phyloP scores from a whole-genome alignment of 1,284 basidiomycete species.

The Blastosporella zonata region DNA sequence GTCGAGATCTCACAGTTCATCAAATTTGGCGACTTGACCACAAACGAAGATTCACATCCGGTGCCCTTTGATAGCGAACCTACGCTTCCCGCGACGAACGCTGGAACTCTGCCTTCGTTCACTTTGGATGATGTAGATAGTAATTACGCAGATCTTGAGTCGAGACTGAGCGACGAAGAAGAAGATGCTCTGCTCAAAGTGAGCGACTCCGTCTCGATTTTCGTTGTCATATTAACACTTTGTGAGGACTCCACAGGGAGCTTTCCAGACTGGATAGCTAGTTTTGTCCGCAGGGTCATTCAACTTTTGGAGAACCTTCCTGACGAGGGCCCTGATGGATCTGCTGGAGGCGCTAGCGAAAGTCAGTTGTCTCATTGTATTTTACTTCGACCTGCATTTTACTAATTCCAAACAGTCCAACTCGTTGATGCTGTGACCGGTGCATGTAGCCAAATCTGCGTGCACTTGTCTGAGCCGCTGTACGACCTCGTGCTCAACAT shows the following conservation, averaged over 20 bases:
- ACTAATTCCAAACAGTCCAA: slow-evolving; percentile 42
- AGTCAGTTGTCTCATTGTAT: slow-evolving; percentile 31
- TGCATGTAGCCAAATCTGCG: slow-evolving; percentile 76
- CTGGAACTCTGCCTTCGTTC: slow-evolving; percentile 33
- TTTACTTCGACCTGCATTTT: not conserved
- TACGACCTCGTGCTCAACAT: slow-evolving; percentile 83
- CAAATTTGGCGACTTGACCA: slow-evolving; percentile 74
- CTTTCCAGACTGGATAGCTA: slow-evolving; percentile 81
- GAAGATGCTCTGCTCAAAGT: slow-evolving; percentile 59
- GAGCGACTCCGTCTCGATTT: not conserved
- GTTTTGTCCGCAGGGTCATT: slow-evolving; percentile 80
- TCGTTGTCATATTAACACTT: not conserved
- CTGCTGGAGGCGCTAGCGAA: slow-evolving; percentile 59
- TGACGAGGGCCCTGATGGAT: slow-evolving; percentile 67
- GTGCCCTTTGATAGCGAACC: slow-evolving; percentile 31
- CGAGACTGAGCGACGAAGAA: slow-evolving; percentile 46
- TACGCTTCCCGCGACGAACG: slow-evolving; percentile 26
- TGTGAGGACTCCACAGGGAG: slow-evolving; percentile 53
- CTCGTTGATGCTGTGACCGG: slow-evolving; percentile 67
- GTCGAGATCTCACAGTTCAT: slow-evolving; percentile 81
- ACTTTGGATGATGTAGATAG: slow-evolving; percentile 33
- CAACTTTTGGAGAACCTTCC: slow-evolving; percentile 86
- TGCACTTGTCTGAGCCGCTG: slow-evolving; percentile 78
- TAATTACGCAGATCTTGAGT: slow-evolving; percentile 18
- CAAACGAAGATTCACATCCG: slow-evolving; percentile 27